Evolutionary conservation across 352 stramenopile genomes (phyloP).

Genomic region (Phytophthora crassamura): DNA sequence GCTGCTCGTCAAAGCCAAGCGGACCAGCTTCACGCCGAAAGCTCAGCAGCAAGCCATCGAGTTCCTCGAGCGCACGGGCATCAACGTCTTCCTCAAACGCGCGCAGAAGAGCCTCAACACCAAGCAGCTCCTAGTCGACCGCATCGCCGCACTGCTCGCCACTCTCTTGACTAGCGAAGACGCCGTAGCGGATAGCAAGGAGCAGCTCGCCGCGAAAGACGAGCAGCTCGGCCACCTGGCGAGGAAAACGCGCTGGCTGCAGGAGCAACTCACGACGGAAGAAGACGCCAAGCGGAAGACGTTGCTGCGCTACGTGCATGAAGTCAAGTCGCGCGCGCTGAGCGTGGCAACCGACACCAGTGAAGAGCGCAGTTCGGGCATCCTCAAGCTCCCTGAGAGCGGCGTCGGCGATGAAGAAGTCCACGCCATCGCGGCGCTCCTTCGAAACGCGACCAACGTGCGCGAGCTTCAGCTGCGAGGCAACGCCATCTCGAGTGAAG

Average conservation of each 20-base stretch:
- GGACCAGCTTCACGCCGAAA: constrained; percentile 71
- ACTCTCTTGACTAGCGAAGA: constrained; percentile 84
- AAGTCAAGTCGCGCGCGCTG: constrained; percentile 87
- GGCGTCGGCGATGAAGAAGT: constrained; percentile 96
- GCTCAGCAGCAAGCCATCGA: constrained; percentile 70
- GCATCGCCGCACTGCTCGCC: constrained; percentile 84
- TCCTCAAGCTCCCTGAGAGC: constrained; percentile 89
- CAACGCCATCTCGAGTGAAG: constrained; percentile 93
- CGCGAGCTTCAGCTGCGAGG: constrained; percentile 93
- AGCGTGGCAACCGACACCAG: constrained; percentile 12
- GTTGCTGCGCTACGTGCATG: constrained; percentile 94
- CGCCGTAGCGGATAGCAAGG: constrained; percentile 48
- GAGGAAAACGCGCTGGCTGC: constrained; percentile 74
- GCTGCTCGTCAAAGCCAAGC: constrained; percentile 92
- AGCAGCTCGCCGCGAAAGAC: constrained; percentile 62
- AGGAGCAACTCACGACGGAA: constrained; percentile 88
- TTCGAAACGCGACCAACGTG: constrained; percentile 92
- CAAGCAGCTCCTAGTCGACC: constrained; percentile 93
- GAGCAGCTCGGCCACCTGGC: constrained; percentile 87
- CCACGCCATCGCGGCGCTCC: constrained; percentile 93
- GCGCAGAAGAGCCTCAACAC: constrained; percentile 93
- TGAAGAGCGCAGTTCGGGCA: constrained; percentile 20
- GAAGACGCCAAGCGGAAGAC: constrained; percentile 97
- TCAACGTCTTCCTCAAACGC: constrained; percentile 95
- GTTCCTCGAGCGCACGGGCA: constrained; percentile 89